A percentile compares a stretch with the other conserved stretches of the same genome.
Conservation (phyloP, 306 rosid species). For the Inga oerstediana region DNA sequence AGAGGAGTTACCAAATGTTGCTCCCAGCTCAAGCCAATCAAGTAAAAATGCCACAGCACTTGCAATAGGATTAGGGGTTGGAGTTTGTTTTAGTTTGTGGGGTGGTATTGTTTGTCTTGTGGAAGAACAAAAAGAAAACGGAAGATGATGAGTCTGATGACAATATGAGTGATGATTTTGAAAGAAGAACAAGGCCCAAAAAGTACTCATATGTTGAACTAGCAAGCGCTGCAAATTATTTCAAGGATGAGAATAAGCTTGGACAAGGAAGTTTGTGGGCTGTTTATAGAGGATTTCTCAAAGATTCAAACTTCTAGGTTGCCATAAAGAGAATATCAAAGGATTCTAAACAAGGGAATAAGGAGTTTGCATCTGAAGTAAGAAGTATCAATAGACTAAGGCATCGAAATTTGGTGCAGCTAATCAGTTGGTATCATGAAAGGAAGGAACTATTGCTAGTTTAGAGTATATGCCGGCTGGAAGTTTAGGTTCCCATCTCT, state of each 20-base stretch:
- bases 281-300: conserved; percentile 12
- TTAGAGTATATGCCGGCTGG: too few relatives aligned
- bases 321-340: neutral
- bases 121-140: neutral
- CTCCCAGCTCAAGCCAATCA: too few relatives aligned
- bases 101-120: neutral
- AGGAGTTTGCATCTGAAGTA: too few relatives aligned
- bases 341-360: too few relatives aligned
- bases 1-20: too few relatives aligned
- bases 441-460: too few relatives aligned
- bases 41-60: neutral
- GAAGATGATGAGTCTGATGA: neutral
- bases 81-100: neutral
- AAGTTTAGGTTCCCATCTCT: neutral
- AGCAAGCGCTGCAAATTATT: neutral
- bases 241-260: neutral
- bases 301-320: neutral
- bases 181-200: neutral
- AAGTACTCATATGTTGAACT: neutral
- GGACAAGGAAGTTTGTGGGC: conserved; percentile 33
- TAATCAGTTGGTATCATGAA: too few relatives aligned
- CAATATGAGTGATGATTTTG: neutral
- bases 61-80: neutral
- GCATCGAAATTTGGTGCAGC: too few relatives aligned
- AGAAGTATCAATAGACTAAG: too few relatives aligned